Evolutionary conservation across 345 rosid species (phyloP).

Genomic region (Citrus sinensis): DNA sequence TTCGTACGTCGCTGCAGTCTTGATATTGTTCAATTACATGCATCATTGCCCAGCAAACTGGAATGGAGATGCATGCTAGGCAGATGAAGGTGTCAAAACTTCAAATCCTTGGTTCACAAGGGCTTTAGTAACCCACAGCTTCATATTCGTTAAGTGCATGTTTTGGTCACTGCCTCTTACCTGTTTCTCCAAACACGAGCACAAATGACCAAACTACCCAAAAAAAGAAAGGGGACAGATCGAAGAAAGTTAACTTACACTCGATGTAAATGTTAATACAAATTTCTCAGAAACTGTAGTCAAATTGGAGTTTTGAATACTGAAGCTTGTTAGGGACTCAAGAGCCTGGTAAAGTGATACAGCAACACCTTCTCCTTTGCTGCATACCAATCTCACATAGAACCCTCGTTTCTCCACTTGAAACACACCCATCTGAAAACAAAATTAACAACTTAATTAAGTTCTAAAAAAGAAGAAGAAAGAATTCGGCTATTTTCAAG

Average conservation of each 20-base stretch:
- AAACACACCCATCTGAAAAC: slow-evolving; percentile 55
- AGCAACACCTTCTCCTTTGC: slow-evolving; percentile 57
- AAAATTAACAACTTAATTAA: neutral
- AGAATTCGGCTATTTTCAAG: neutral
- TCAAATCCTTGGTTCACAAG: slow-evolving; percentile 82
- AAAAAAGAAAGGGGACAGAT: neutral
- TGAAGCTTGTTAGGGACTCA: slow-evolving; percentile 66
- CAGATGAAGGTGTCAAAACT: slow-evolving; percentile 14
- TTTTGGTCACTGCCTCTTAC: slow-evolving; percentile 41
- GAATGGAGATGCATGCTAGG: slow-evolving; percentile 1
- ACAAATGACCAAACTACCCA: neutral
- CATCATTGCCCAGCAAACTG: neutral
- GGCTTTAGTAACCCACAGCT: slow-evolving; percentile 69
- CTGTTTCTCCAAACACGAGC: slow-evolving; percentile 24
- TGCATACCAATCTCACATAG: slow-evolving; percentile 58
- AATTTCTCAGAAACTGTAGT: slow-evolving; percentile 48
- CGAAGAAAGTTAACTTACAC: slow-evolving; percentile 30
- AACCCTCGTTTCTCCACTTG: slow-evolving; percentile 76
- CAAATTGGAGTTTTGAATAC: slow-evolving; percentile 64
- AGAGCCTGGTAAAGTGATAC: slow-evolving; percentile 65
- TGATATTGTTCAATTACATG: neutral
- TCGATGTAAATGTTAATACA: slow-evolving; percentile 56
- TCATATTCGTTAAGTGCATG: slow-evolving; percentile 57
- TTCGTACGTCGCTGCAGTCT: neutral
- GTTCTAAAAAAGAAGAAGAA: neutral